Evolutionary conservation across 2,329 filamentous ascomycete genomes (phyloP), one percentile per base, ranked within the genome.

Genomic region (Pseudogymnoascus sp.): DNA sequence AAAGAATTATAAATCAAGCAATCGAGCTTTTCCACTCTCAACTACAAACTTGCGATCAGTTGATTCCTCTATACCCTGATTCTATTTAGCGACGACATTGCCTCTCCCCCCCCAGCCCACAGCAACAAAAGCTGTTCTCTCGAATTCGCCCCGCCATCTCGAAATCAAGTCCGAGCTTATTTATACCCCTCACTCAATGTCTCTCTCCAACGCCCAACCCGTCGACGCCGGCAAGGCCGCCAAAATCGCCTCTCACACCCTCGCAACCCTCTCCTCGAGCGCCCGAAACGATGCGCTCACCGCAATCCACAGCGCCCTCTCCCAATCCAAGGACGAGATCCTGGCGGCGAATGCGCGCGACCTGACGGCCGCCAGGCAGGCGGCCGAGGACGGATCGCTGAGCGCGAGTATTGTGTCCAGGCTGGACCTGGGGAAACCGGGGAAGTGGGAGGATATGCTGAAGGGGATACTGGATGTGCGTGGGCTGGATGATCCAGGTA

Each of bases 381-480:
- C 91, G 59, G 91, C 90, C 18, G 84, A 86, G 14, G 84, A 87
- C 70, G 93, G 93, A 42, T 80, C 86, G 59, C 78, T 97, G 60
- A 93, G 87, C 74, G 83, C 88, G 71, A 95, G 91, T 72, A 82
- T 97, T 23, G 84, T 97, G 34, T 95, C 96, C 71, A 84, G 95
- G 63, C 82, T 99, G 65, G 93, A 99, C 75, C 80, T 99, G 59
- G 87, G 86, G 59, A 89, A 90, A 75, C 85, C 86, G 72, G 93
- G 93, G 64, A 97, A 97, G 78, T 99, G 89, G 81, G 93, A 97
- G 72, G 95, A 97, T 73, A 97, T 99, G 95, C 82, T 99, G 67
- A 89, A 93, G 78, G 95, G 95, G 25, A 96, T 99, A 65, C 77
- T 96, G 65, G 91, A 96, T 76, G 95, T 99, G 65, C 84, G 89